Conservation (phyloP, 1,284 basidiomycete genomes). For the Rhodotorula sp. region DNA sequence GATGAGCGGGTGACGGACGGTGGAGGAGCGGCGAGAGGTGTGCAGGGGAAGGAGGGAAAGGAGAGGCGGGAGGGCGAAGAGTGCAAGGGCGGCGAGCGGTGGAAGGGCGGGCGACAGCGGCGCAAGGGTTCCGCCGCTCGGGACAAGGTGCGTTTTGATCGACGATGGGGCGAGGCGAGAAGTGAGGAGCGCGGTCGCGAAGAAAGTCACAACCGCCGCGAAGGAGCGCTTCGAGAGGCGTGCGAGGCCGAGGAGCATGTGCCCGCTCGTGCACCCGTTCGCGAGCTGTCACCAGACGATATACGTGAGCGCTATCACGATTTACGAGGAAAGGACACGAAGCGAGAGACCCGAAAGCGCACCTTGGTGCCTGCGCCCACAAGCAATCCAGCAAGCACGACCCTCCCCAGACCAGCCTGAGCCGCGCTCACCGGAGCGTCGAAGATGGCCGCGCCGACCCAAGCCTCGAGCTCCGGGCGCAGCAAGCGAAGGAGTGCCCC, state of each 20-base stretch:
- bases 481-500: slow-evolving; percentile 42
- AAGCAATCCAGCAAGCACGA: slow-evolving; percentile 31
- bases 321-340: not conserved
- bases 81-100: slow-evolving; percentile 13
- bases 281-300: slow-evolving; percentile 43
- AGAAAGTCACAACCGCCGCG: slow-evolving; percentile 47
- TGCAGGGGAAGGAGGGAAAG: slow-evolving; percentile 43
- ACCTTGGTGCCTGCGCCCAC: slow-evolving; percentile 50
- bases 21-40: not conserved
- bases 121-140: not conserved
- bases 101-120: not conserved
- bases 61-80: slow-evolving; percentile 36
- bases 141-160: not conserved
- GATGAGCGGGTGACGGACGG: slow-evolving; percentile 7
- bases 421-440: slow-evolving; percentile 24
- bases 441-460: slow-evolving; percentile 43
- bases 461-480: slow-evolving; percentile 32
- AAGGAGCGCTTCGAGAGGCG: slow-evolving; percentile 47
- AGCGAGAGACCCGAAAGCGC: slow-evolving; percentile 2
- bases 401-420: not conserved
- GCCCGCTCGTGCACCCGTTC: slow-evolving; percentile 48
- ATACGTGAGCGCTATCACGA: not conserved
- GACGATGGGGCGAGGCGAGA: not conserved
- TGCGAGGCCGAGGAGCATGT: slow-evolving; percentile 49
- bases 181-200: slow-evolving; percentile 47